A percentile compares a stretch with the other conserved stretches of the same genome.
Evolutionary conservation across 768 basidiomycete species (phyloP).

Genomic region (Inosperma sp.): DNA sequence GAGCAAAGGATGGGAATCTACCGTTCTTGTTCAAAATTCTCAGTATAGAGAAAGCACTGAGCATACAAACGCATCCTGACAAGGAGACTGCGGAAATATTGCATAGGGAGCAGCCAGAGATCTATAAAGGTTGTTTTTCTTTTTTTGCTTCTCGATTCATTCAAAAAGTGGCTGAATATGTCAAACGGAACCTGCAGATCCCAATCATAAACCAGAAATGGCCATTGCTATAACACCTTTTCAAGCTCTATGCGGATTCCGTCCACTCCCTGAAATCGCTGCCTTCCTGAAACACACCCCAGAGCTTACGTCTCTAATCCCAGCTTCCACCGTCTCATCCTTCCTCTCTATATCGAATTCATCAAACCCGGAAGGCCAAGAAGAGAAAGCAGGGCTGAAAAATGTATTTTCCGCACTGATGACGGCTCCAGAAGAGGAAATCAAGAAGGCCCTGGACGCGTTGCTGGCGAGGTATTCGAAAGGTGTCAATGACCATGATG

Average conservation of each 20-base stretch:
- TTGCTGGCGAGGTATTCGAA: conserved; percentile 62
- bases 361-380: conserved; percentile 37
- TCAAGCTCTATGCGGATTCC: conserved; percentile 88
- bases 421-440: conserved; percentile 56
- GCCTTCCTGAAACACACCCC: conserved; percentile 61
- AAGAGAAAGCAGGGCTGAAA: conserved; percentile 61
- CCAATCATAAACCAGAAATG: conserved; percentile 99
- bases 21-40: conserved; percentile 93
- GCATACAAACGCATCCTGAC: conserved; percentile 91
- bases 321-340: conserved; percentile 43
- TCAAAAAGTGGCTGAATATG: background rate
- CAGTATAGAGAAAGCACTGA: conserved; percentile 83
- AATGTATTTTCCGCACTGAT: conserved; percentile 80
- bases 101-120: conserved; percentile 62
- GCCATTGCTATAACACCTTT: conserved; percentile 94
- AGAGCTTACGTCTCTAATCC: conserved; percentile 73
- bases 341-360: conserved; percentile 49
- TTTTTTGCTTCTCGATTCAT: conserved; percentile 15
- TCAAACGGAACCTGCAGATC: conserved; percentile 45
- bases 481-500: conserved; percentile 35
- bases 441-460: conserved; percentile 49
- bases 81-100: conserved; percentile 73
- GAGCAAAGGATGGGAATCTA: conserved; percentile 58
- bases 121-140: conserved; percentile 95
- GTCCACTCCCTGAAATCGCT: conserved; percentile 71